Conservation (phyloP, 345 rosid species). For the Citrus australasica region DNA sequence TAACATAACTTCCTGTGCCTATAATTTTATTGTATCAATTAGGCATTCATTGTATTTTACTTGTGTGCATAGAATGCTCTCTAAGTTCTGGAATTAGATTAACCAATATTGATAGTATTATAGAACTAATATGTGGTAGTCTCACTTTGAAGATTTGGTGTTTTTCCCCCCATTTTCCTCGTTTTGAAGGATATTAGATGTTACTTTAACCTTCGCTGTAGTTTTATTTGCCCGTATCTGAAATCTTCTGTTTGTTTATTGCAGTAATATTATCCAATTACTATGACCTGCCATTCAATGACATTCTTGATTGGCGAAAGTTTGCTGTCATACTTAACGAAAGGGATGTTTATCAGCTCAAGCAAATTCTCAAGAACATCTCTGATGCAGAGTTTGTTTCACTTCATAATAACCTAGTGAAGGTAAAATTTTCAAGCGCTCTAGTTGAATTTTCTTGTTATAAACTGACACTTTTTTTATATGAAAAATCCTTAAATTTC, state of each 20-base stretch:
- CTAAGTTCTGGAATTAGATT: neutral
- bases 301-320: slow-evolving; percentile 72
- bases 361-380: slow-evolving; percentile 72
- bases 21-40: neutral
- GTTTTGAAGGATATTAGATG: neutral
- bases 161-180: neutral
- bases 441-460: neutral
- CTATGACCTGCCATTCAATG: slow-evolving; percentile 91
- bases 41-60: neutral
- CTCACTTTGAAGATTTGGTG: neutral
- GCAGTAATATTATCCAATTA: slow-evolving; percentile 85
- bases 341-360: slow-evolving; percentile 68
- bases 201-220: neutral
- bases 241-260: slow-evolving; percentile 16
- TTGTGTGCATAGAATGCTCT: neutral
- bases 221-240: neutral
- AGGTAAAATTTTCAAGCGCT: slow-evolving; percentile 39
- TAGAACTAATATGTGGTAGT: neutral
- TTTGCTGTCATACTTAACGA: slow-evolving; percentile 74
- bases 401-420: slow-evolving; percentile 69
- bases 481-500: neutral
- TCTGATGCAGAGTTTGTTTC: slow-evolving; percentile 59
- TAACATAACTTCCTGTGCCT: neutral
- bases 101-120: neutral
- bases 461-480: neutral